A percentile compares a stretch with the other conserved stretches of the same genome.
These are phyloP conservation scores for Talaromyces verruculosus DNA, from an alignment of 2,329 filamentous ascomycete species.

Conservation along the genomic window DNA sequence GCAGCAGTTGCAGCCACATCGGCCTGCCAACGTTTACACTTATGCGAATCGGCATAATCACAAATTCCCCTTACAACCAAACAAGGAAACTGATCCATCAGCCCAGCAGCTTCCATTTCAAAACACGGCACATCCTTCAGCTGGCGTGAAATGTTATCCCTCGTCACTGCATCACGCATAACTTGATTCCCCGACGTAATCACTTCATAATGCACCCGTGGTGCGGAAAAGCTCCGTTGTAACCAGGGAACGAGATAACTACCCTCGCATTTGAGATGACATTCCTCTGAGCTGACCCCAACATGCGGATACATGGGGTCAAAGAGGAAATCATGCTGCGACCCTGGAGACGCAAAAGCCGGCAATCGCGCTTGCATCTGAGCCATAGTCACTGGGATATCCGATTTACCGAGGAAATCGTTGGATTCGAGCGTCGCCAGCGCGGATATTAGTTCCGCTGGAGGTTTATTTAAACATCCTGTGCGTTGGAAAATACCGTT, in stretches of 20 bases:
- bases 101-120: not conserved
- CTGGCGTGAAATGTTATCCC: not conserved
- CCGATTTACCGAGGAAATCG: not conserved
- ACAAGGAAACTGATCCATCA: not conserved
- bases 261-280: not conserved
- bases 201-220: not conserved
- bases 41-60: conserved; percentile 13
- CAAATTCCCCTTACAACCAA: not conserved
- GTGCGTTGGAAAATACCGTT: not conserved
- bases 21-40: conserved; percentile 5
- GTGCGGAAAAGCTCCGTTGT: not conserved
- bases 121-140: not conserved
- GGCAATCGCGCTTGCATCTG: not conserved
- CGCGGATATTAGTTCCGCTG: not conserved
- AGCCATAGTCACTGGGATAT: not conserved
- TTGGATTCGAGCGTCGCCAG: not conserved
- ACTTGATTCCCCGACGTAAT: not conserved
- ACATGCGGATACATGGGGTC: not conserved
- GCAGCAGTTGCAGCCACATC: not conserved
- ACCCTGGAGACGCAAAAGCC: not conserved
- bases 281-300: not conserved
- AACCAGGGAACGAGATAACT: not conserved
- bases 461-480: not conserved
- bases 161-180: not conserved
- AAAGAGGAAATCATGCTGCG: not conserved